These are phyloP conservation scores for Alternaria atra DNA, from an alignment of 2,329 filamentous ascomycete genomes.

Conservation along the genomic window DNA sequence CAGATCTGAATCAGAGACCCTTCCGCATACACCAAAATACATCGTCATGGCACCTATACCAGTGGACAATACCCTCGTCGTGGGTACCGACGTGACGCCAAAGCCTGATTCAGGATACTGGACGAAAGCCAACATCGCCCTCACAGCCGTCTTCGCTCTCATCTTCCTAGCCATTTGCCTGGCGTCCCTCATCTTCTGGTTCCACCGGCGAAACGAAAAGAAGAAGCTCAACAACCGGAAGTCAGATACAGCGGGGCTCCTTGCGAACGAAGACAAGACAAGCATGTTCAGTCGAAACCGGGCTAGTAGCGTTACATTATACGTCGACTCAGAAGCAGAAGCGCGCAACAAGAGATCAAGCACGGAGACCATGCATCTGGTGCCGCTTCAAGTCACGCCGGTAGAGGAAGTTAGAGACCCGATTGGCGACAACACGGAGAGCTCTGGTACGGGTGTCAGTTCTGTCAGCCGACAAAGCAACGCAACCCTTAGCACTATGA, in stretches of 20 bases:
- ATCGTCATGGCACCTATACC: slow-evolving; percentile 40
- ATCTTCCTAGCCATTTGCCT: slow-evolving; percentile 32
- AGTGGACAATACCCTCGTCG: slow-evolving; percentile 19
- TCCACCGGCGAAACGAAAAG: slow-evolving; percentile 34
- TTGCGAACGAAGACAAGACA: slow-evolving; percentile 42
- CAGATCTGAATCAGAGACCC: neutral
- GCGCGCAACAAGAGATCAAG: slow-evolving; percentile 28
- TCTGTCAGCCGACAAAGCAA: slow-evolving; percentile 25
- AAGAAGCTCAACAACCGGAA: slow-evolving; percentile 33
- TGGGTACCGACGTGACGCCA: slow-evolving; percentile 16
- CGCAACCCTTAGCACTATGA: slow-evolving; percentile 31
- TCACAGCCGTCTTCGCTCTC: slow-evolving; percentile 36
- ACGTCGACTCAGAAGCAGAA: slow-evolving; percentile 36
- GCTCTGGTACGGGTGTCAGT: slow-evolving; percentile 36
- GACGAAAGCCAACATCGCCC: slow-evolving; percentile 40
- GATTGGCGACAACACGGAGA: slow-evolving; percentile 16
- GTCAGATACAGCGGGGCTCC: slow-evolving; percentile 36
- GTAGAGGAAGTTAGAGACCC: slow-evolving; percentile 27
- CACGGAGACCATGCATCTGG: slow-evolving; percentile 35
- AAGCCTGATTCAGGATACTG: slow-evolving; percentile 29
- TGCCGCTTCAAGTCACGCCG: slow-evolving; percentile 41
- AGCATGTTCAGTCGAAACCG: slow-evolving; percentile 46
- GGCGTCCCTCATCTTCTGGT: slow-evolving; percentile 30
- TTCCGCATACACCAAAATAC: neutral
- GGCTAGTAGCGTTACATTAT: slow-evolving; percentile 41